These are phyloP conservation scores for Leccinum solheimii DNA, from an alignment of 1,284 basidiomycete genomes.

Conservation along the genomic window DNA sequence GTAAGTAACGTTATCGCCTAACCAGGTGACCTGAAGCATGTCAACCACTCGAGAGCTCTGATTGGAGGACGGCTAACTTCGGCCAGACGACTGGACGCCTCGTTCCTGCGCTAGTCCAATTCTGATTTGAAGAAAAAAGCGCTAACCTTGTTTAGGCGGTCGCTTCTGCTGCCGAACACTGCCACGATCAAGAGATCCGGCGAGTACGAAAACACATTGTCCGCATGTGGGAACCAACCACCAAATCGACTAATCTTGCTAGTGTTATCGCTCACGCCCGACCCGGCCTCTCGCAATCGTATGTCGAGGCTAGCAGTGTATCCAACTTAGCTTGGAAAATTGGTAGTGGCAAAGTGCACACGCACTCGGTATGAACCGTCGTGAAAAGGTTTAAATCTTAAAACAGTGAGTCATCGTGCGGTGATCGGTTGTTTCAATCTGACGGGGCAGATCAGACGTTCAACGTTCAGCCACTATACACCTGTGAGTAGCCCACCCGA, in stretches of 20 bases:
- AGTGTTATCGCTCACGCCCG: background rate
- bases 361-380: background rate
- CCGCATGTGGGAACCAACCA: background rate
- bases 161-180: background rate
- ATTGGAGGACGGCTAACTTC: background rate
- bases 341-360: background rate
- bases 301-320: background rate
- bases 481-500: background rate
- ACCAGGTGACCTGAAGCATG: background rate
- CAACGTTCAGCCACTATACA: conserved; percentile 5
- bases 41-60: background rate
- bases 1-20: background rate
- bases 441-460: conserved; percentile 9
- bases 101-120: conserved; percentile 2
- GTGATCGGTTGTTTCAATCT: conserved; percentile 12
- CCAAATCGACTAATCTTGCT: background rate
- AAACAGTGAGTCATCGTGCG: conserved; percentile 6
- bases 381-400: conserved; percentile 5
- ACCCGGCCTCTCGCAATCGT: background rate
- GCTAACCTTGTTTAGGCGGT: background rate
- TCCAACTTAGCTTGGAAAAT: background rate
- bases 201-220: conserved; percentile 2
- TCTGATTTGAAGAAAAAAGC: background rate
- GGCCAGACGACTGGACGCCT: background rate
- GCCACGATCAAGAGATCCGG: background rate